Evolutionary conservation across 345 rosid genomes (phyloP).

Genomic region (Moricandia arvensis): DNA sequence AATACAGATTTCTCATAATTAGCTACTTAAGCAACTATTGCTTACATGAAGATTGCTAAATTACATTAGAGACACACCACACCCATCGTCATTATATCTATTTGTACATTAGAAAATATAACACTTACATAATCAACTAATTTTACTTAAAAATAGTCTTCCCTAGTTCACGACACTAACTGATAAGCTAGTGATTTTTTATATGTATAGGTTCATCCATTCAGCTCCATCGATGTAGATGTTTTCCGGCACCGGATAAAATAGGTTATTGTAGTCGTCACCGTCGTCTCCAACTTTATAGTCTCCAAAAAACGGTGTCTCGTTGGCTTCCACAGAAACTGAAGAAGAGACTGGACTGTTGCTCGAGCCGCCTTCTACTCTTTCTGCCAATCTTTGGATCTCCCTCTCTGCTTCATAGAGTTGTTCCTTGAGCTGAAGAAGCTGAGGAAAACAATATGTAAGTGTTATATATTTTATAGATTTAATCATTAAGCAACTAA

Average conservation of each 20-base stretch:
- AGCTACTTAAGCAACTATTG: not conserved
- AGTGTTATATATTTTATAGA: no score
- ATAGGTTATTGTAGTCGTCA: constrained; percentile 36
- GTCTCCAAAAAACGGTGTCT: constrained; percentile 48
- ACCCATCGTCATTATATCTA: constrained; percentile 10
- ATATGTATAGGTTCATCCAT: constrained; percentile 47
- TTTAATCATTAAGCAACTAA: not conserved
- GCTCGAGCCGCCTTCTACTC: constrained; percentile 45
- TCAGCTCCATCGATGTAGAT: constrained; percentile 49
- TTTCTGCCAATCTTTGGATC: constrained; percentile 50
- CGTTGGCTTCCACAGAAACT: constrained; percentile 41
- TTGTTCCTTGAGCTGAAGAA: constrained; percentile 59
- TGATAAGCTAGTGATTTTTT: not conserved
- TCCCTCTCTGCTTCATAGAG: constrained; percentile 56
- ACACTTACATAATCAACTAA: constrained; percentile 4
- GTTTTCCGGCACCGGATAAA: constrained; percentile 46
- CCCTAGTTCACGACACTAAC: constrained; percentile 10
- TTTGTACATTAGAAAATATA: constrained; percentile 13
- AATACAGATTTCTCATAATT: not conserved
- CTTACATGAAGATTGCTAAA: constrained; percentile 10
- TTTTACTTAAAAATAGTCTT: constrained; percentile 12
- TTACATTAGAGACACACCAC: constrained; percentile 4
- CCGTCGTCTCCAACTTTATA: constrained; percentile 44
- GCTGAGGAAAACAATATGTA: constrained; percentile 38
- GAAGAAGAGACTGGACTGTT: constrained; percentile 56